Conservation (phyloP, 2,329 filamentous ascomycete genomes). For the Penicillium italicum region DNA sequence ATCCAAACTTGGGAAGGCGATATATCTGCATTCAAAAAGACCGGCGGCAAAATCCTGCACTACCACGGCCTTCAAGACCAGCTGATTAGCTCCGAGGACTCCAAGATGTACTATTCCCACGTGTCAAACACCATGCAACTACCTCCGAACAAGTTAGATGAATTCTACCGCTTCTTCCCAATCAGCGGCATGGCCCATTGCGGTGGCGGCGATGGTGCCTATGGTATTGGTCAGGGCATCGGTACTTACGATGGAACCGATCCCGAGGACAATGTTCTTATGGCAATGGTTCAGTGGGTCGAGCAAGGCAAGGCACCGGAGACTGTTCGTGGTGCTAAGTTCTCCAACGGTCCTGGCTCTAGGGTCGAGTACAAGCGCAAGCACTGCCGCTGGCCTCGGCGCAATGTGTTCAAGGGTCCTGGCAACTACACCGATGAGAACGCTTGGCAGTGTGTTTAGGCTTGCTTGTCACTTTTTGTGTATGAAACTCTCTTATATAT, state of each 20-base stretch:
- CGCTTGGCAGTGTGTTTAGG: conserved; percentile 33
- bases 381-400: conserved; percentile 45
- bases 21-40: conserved; percentile 45
- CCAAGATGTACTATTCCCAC: conserved; percentile 51
- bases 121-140: conserved; percentile 41
- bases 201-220: conserved; percentile 40
- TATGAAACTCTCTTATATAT: accelerated
- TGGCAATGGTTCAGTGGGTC: conserved; percentile 50
- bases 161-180: conserved; percentile 49
- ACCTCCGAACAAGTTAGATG: conserved; percentile 32
- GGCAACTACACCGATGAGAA: conserved; percentile 35
- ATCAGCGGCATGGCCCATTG: conserved; percentile 57
- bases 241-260: conserved; percentile 22
- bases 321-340: conserved; percentile 45
- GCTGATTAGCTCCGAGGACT: conserved; percentile 52
- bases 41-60: conserved; percentile 42
- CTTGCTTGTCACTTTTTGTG: neutral
- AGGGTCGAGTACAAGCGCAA: conserved; percentile 45
- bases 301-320: conserved; percentile 44
- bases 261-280: conserved; percentile 47
- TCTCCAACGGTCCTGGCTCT: conserved; percentile 37
- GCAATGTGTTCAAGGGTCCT: conserved; percentile 32
- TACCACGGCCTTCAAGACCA: conserved; percentile 47
- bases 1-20: conserved; percentile 50
- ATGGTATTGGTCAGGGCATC: conserved; percentile 39